Conservation (phyloP, 2,329 filamentous ascomycete species). For the Fusarium agapanthi region DNA sequence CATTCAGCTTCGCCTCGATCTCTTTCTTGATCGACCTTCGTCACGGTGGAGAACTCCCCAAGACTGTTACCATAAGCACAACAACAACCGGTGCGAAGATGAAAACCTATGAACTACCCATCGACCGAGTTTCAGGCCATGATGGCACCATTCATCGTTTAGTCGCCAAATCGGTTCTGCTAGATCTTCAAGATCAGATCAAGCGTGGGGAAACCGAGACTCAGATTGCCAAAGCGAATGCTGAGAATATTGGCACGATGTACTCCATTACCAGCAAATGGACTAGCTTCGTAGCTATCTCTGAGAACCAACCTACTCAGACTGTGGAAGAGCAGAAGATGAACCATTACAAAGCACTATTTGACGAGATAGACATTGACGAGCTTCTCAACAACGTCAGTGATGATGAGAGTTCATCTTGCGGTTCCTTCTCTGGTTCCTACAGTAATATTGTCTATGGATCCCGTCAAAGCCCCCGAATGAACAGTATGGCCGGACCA, state of each 20-base stretch:
- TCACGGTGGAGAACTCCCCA: accelerated
- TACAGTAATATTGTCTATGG: neutral
- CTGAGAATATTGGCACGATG: accelerated
- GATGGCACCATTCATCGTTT: accelerated
- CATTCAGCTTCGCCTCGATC: neutral
- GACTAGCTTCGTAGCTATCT: neutral
- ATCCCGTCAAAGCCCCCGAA: neutral
- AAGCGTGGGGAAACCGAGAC: accelerated
- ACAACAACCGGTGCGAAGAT: accelerated
- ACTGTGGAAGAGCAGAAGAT: accelerated
- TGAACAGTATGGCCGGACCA: neutral
- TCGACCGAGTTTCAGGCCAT: accelerated
- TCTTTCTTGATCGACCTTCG: neutral
- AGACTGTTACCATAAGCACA: accelerated
- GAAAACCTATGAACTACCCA: accelerated
- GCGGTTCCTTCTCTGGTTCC: neutral
- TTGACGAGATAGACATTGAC: neutral
- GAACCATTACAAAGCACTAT: accelerated
- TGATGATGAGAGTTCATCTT: neutral
- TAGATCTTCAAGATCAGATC: accelerated
- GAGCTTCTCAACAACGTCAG: neutral
- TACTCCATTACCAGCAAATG: neutral
- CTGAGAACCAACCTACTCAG: accelerated
- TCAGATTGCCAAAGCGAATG: accelerated
- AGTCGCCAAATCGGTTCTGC: accelerated